Percentiles rank a stretch among this genome's conserved stretches.
Evolutionary conservation across 176 grass and related monocot genomes (phyloP).

Genomic region (Oryza longistaminata): DNA sequence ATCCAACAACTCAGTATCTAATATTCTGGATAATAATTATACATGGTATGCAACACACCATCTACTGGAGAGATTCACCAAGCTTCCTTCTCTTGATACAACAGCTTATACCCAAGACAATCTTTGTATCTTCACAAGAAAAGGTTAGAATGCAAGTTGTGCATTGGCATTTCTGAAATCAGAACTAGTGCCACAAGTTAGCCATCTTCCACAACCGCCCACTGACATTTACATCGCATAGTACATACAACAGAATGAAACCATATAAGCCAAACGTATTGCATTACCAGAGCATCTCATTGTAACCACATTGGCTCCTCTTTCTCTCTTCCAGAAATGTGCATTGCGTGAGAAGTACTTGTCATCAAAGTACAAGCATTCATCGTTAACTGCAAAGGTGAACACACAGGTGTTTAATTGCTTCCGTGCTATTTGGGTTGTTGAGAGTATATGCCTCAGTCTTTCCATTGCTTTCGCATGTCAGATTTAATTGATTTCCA

Average conservation of each 20-base stretch:
- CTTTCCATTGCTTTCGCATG: slow-evolving; percentile 64
- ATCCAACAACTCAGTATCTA: slow-evolving; percentile 1
- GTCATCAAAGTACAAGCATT: slow-evolving; percentile 39
- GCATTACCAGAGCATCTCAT: slow-evolving; percentile 20
- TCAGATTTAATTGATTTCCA: slow-evolving; percentile 68
- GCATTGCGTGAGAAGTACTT: not conserved
- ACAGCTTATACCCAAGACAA: slow-evolving; percentile 11
- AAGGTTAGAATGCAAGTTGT: not conserved
- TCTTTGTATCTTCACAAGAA: slow-evolving; percentile 3
- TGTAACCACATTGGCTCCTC: slow-evolving; percentile 27
- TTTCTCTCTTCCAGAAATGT: slow-evolving; percentile 31
- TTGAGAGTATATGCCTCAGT: slow-evolving; percentile 49
- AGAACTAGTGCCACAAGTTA: slow-evolving; percentile 21
- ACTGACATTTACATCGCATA: slow-evolving; percentile 34
- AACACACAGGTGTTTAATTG: slow-evolving; percentile 62
- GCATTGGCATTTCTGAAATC: not conserved
- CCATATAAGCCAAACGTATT: slow-evolving; percentile 12
- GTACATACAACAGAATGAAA: slow-evolving; percentile 13
- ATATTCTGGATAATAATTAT: slow-evolving; percentile 19
- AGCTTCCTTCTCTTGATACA: slow-evolving; percentile 7
- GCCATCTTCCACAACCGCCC: slow-evolving; percentile 2
- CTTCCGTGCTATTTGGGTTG: slow-evolving; percentile 47
- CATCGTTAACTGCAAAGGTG: slow-evolving; percentile 67
- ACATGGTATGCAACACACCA: not conserved
- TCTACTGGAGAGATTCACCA: not conserved